Base-by-base conservation (phyloP, 2,329 filamentous ascomycete genomes). In the Cordyceps cicadae region DNA sequence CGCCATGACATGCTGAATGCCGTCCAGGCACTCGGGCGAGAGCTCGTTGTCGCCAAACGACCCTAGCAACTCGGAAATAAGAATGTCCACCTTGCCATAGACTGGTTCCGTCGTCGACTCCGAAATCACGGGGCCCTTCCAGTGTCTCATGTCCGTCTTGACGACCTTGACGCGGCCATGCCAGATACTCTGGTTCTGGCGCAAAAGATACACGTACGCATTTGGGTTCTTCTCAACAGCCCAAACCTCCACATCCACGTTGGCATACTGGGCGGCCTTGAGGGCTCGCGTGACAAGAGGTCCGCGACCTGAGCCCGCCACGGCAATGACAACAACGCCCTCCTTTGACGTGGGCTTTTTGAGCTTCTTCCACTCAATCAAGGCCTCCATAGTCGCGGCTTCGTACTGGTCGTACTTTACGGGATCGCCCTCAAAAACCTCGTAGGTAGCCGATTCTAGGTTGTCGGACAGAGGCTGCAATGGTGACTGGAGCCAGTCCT, bases 361-460 rank as follows among this genome's bases (percentile, higher is more conserved):
- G 62, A 90, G 80, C 43, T 80, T 76, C 62, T 81, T 81, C 87
- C 94, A 95, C 69, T 97, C 92, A 14, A 77, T 80, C 63, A 99
- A 79, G 0, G 94, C 93, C 65, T 89, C 85, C 4, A 85, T 84
- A 61, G 95, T 88, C 15, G 94, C 94, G 51, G 82, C 80, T 72
- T 97, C 92, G 71, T 99, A 99, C 81, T 93, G 95, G 65, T 92
- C 87, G 71, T 99, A 99, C 75, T 99, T 99, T 75, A 99, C 89
- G 0, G 94, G 94, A 65, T 99, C 95, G 66, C 95, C 95, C 72
- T 99, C 94, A 69, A 99, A 99, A 2, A 97, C 93, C 71, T 99
- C 94, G 72, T 99, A 99, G 0, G 94, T 99, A 48, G 96, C 89
- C 52, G 92, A 96, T 72, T 99, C 95, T 15, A 99, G 81, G 67